Evolutionary conservation across 192 early-diverging fungal genomes (phyloP).

Genomic region (Coemansia sp.): DNA sequence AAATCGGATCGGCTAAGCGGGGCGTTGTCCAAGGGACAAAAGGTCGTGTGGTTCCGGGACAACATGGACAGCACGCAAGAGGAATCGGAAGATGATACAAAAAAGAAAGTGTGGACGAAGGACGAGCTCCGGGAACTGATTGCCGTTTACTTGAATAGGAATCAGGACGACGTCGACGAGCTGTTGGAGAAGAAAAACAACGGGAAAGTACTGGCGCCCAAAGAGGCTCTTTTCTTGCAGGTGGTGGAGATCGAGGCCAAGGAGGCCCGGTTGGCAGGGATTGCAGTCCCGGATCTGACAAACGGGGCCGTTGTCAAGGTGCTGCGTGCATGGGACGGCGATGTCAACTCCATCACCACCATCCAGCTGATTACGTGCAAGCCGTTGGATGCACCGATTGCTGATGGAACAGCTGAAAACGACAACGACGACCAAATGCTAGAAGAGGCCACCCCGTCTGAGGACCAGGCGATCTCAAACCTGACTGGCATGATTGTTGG

Average conservation of each 20-base stretch:
- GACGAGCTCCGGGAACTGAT: conserved; percentile 21
- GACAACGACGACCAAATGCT: background rate
- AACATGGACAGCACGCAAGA: conserved; percentile 55
- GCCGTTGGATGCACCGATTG: conserved; percentile 10
- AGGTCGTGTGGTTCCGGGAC: conserved; percentile 66
- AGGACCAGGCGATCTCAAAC: conserved; percentile 21
- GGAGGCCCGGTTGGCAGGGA: conserved; percentile 35
- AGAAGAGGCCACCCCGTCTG: background rate
- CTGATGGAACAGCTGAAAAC: background rate
- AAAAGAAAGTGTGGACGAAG: conserved; percentile 43
- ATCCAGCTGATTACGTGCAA: conserved; percentile 46
- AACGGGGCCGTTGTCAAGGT: conserved; percentile 33
- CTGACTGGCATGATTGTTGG: conserved; percentile 34
- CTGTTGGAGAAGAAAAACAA: conserved; percentile 30
- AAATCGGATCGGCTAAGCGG: conserved; percentile 46
- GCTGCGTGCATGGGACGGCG: conserved; percentile 47
- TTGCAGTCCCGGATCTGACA: conserved; percentile 46
- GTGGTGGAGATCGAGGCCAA: conserved; percentile 20
- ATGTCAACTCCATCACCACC: conserved; percentile 44
- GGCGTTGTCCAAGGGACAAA: conserved; percentile 53
- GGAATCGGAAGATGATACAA: conserved; percentile 43
- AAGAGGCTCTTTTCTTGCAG: conserved; percentile 41
- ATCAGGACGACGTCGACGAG: conserved; percentile 60
- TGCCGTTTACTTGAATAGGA: conserved; percentile 57
- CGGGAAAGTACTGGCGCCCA: conserved; percentile 36